These are phyloP conservation scores for Hibiscus trionum DNA, from an alignment of 345 rosid genomes.

Conservation along the genomic window DNA sequence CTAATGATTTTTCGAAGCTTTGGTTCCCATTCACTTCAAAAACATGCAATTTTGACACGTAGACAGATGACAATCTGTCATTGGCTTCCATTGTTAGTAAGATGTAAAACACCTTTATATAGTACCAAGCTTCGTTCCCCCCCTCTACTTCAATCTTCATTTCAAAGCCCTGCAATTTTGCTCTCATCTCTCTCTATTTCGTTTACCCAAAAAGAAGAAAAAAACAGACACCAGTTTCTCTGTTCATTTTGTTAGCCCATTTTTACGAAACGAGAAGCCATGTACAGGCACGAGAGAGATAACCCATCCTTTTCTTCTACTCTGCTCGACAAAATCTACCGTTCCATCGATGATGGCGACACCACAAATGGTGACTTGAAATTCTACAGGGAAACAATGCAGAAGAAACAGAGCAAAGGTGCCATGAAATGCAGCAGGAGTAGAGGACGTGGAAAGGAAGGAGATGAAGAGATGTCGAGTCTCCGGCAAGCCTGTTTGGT, in stretches of 20 bases:
- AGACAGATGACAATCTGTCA: conserved; percentile 25
- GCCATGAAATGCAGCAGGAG: conserved; percentile 12
- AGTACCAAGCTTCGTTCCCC: neutral
- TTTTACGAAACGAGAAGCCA: conserved; percentile 1
- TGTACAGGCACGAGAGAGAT: conserved; percentile 19
- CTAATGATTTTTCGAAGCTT: too few relatives aligned
- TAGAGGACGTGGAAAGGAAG: neutral
- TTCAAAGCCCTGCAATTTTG: too few relatives aligned
- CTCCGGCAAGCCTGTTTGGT: conserved; percentile 30
- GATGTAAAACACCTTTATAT: conserved; percentile 26
- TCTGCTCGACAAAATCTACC: conserved; percentile 86
- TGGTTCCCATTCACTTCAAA: too few relatives aligned
- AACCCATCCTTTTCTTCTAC: conserved; percentile 86
- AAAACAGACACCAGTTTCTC: too few relatives aligned
- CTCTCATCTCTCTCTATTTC: too few relatives aligned
- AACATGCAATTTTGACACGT: conserved; percentile 15
- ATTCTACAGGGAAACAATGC: conserved; percentile 33
- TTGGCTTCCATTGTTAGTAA: conserved; percentile 14
- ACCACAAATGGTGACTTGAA: conserved; percentile 24
- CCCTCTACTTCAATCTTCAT: too few relatives aligned
- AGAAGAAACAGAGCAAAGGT: conserved; percentile 26
- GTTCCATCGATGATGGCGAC: conserved; percentile 56
- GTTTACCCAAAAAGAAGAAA: too few relatives aligned
- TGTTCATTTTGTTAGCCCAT: neutral
- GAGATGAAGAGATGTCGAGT: conserved; percentile 13